Base-by-base conservation (phyloP, 306 rosid species). In the Acacia acuminata region DNA sequence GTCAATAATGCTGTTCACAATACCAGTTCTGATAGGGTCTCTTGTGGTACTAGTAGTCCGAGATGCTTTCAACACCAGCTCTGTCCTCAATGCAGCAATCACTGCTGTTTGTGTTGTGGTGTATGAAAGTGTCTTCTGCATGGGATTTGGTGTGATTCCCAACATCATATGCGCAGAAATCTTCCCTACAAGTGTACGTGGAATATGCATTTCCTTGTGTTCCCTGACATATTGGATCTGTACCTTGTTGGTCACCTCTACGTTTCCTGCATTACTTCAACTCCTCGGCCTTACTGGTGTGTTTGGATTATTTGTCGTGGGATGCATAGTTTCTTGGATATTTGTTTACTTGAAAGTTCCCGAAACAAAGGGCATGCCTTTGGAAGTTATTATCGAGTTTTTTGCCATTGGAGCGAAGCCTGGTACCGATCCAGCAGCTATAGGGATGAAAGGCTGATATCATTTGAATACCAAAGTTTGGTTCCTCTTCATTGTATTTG, bases 351-450 rank as follows among this genome's bases (percentile, higher is more conserved):
- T 88, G 71, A 93, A 91, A 79, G 93, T 89, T 51, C 93, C 97
- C 30, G 94, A 92, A 82, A 91, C 94, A 2, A 92, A 91, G 85
- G 97, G 93, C 78, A 92, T 92, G 97, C 93, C 94, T 79, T 79
- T 89, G 27, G 97, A 93, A 87, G 94, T 93, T 67, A 93, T 92
- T 2, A 88, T 85, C 17, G 97, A 92, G 82, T 91, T 90, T 68
- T 90, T 90, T 36, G 91, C 92, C n/a, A 79, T 87, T 60, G 93
- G 90, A 77, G 85, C 89, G 0, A 92, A 82, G 74, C 90, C 88
- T 1, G 86, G 88, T 73, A 83, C 87, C 63, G 92, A 78, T 76
- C 86, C 86, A 71, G 86, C 83, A n/a, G 11, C 80, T 47, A 5
- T 87, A 0, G 88, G 85, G 55, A 73, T 84, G 2, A 85, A 84